phyloP scores from a whole-genome alignment of 73 alveolate genomes.

The Symbiodinium pilosum region DNA sequence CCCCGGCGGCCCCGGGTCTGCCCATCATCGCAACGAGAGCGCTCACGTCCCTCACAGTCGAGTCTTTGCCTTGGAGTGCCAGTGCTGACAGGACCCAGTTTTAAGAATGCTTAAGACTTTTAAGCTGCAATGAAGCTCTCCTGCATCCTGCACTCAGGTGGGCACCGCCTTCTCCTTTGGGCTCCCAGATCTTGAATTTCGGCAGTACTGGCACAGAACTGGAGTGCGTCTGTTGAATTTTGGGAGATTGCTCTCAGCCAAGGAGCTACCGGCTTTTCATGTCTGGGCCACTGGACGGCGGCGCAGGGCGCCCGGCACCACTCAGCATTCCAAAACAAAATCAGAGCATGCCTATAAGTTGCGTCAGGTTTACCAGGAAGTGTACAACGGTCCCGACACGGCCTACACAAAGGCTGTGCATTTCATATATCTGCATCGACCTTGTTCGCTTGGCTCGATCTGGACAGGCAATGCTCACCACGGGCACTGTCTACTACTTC shows the following conservation, averaged over 20 bases:
- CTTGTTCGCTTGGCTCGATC: not conserved
- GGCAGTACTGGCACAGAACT: not conserved
- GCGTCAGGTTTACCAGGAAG: constrained; percentile 59
- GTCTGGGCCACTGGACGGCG: constrained; percentile 90
- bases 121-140: too few relatives aligned
- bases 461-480: constrained; percentile 64
- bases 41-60: constrained; percentile 75
- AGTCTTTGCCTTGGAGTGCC: constrained; percentile 1
- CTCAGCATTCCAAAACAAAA: too few relatives aligned
- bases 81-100: not conserved
- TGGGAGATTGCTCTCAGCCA: not conserved
- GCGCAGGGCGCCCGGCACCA: constrained; percentile 9
- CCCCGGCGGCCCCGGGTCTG: constrained; percentile 85
- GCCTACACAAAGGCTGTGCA: constrained; percentile 51
- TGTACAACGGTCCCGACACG: constrained; percentile 88
- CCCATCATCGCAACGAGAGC: constrained; percentile 93
- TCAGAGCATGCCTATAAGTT: not conserved
- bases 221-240: too few relatives aligned
- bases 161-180: constrained; percentile 69
- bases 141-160: constrained; percentile 19
- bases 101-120: not conserved
- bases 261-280: constrained; percentile 93
- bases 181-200: constrained; percentile 42
- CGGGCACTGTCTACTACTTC: constrained; percentile 87
- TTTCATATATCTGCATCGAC: not conserved